phyloP scores from a whole-genome alignment of 2,329 filamentous ascomycete species.

The Endothia cerciana region DNA sequence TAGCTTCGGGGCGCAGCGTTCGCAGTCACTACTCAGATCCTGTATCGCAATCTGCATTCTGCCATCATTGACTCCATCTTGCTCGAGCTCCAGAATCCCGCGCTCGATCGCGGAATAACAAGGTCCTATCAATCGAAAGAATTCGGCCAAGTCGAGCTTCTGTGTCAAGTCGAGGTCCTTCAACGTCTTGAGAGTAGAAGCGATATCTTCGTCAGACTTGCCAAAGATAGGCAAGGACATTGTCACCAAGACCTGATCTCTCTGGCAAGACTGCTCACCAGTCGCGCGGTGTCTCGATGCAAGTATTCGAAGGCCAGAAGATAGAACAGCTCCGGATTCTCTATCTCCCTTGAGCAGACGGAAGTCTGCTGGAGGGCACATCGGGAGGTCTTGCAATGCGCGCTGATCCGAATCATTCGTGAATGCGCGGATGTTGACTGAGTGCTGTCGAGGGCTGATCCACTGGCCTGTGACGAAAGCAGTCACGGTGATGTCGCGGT shows the following conservation, averaged over 20 bases:
- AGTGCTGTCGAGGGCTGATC: background rate
- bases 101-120: conserved; percentile 23
- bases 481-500: background rate
- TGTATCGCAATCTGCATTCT: conserved; percentile 7
- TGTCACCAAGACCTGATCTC: conserved; percentile 21
- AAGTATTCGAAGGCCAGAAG: background rate
- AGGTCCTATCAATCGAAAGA: conserved; percentile 20
- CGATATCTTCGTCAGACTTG: background rate
- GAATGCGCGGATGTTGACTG: conserved; percentile 5
- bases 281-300: background rate
- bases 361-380: conserved; percentile 14
- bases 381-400: conserved; percentile 7
- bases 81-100: conserved; percentile 9
- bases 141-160: conserved; percentile 26
- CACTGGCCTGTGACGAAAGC: conserved; percentile 23
- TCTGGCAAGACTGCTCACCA: conserved; percentile 9
- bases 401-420: background rate
- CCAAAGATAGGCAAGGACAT: conserved; percentile 26
- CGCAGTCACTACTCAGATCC: conserved; percentile 10
- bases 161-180: conserved; percentile 23
- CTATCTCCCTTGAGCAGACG: background rate
- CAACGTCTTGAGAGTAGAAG: conserved; percentile 6
- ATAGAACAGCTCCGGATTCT: background rate
- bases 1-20: conserved; percentile 8
- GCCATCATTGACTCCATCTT: background rate